Percentiles rank a stretch among this genome's conserved stretches.
These are phyloP conservation scores for Sistotremastrum suecicum DNA, from an alignment of 768 basidiomycete genomes.

Conservation along the genomic window DNA sequence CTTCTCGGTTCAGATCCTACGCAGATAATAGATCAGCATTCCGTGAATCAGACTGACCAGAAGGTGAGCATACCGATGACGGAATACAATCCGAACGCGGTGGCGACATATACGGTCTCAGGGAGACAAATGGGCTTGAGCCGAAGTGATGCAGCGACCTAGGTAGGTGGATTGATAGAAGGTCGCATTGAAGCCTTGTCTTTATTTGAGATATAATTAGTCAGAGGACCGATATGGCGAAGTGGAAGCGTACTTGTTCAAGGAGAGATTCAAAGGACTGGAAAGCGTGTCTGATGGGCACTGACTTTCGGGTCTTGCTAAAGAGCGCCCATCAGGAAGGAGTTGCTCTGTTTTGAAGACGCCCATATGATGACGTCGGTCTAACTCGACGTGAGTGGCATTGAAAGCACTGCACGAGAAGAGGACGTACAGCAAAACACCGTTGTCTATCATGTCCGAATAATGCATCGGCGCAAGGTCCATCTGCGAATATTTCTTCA, in stretches of 20 bases:
- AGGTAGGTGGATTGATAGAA: conserved; percentile 99
- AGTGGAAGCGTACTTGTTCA: conserved; percentile 65
- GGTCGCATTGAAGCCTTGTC: conserved; percentile 90
- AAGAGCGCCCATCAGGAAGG: conserved; percentile 74
- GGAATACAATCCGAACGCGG: conserved; percentile 89
- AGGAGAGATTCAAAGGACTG: conserved; percentile 91
- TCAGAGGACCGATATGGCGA: neutral
- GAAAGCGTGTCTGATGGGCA: conserved; percentile 80
- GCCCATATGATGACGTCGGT: conserved; percentile 96
- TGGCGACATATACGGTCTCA: conserved; percentile 86
- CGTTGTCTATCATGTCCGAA: conserved; percentile 49
- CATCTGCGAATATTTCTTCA: conserved; percentile 62
- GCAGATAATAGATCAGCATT: neutral
- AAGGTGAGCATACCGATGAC: conserved; percentile 52
- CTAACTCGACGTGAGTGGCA: conserved; percentile 21
- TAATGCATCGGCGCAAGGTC: conserved; percentile 97
- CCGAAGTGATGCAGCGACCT: conserved; percentile 93
- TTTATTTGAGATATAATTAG: conserved; percentile 11
- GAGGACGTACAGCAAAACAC: conserved; percentile 43
- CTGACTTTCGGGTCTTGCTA: conserved; percentile 72
- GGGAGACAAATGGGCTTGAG: conserved; percentile 87
- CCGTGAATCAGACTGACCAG: conserved; percentile 3
- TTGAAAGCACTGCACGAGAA: neutral
- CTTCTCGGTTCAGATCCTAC: conserved; percentile 77
- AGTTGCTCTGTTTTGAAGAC: conserved; percentile 74